phyloP scores from a whole-genome alignment of 1,284 basidiomycete genomes.

The Puccinia triticina region DNA sequence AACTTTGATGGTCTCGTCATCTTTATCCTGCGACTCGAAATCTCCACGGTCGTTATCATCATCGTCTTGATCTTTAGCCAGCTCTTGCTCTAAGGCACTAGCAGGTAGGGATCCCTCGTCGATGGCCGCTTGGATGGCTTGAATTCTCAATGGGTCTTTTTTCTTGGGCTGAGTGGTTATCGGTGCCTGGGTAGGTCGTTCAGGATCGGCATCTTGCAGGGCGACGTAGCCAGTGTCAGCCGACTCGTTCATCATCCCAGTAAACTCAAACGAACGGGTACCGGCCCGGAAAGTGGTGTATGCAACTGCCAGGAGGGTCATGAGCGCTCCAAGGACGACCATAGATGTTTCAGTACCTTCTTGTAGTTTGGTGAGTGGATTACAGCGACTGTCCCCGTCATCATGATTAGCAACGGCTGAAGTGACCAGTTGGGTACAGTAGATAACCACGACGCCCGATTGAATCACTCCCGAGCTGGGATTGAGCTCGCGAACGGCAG shows the following conservation, averaged over 20 bases:
- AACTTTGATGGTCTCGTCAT: slow-evolving; percentile 95
- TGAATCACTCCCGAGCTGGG: slow-evolving; percentile 93
- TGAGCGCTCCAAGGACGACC: slow-evolving; percentile 85
- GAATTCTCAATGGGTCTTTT: slow-evolving; percentile 86
- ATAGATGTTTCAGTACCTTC: slow-evolving; percentile 75
- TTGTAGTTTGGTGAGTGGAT: slow-evolving; percentile 73
- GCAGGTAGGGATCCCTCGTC: slow-evolving; percentile 80
- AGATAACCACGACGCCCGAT: slow-evolving; percentile 91
- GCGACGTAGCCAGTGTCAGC: slow-evolving; percentile 47
- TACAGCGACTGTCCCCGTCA: slow-evolving; percentile 71
- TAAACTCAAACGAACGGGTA: slow-evolving; percentile 79
- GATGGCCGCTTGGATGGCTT: slow-evolving; percentile 90
- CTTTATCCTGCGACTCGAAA: slow-evolving; percentile 26
- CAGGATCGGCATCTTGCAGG: slow-evolving; percentile 45
- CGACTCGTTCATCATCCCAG: slow-evolving; percentile 60
- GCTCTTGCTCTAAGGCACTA: slow-evolving; percentile 80
- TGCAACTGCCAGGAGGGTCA: slow-evolving; percentile 97
- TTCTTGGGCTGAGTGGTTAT: slow-evolving; percentile 77
- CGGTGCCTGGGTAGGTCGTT: background rate
- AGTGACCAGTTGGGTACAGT: slow-evolving; percentile 93
- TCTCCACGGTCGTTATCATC: slow-evolving; percentile 68
- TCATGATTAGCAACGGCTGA: slow-evolving; percentile 92
- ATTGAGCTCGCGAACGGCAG: slow-evolving; percentile 86
- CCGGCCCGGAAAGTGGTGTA: slow-evolving; percentile 95
- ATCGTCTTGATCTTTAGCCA: slow-evolving; percentile 69